Evolutionary conservation across 768 basidiomycete genomes (phyloP), one percentile per base, ranked within the genome.

Genomic region (Hysterangium stoloniferum): DNA sequence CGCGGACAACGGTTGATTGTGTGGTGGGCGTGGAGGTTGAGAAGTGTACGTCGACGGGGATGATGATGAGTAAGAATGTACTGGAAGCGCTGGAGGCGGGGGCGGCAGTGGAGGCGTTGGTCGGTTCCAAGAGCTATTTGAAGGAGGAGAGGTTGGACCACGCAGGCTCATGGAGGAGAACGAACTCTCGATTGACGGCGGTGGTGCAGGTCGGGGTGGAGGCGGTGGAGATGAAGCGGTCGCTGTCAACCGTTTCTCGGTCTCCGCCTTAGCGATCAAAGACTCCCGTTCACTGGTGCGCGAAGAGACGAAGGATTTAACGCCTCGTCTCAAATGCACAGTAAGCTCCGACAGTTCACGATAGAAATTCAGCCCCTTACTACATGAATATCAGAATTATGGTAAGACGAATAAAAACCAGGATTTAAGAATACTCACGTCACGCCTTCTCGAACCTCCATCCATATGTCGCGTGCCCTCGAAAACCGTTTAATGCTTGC

Each of bases 281-380:
- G 70, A 68, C 17, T 87, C 82, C 7, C 93, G 75, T 62, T 98
- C 93, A 0, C 71, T 66, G 6, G 71, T 75, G 25, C 95, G 73
- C 15, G 75, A 69, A 0, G 74, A 66, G 6, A 91, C 70, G 59
- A 85, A 96, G 0, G 71, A 66, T 44, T 72, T 76, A 2, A 79
- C 76, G 50, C 80, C 81, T 4, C 72, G 65, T 31, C 73, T 69
- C 4, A 97, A 74, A 6, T 73, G 76, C 0, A 67, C 59, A 9
- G 80, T 72, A 32, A 94, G 66, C 15, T 80, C 79, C 0, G 72
- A 75, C 12, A 98, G 74, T 55, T 94, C 89, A 5, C 71, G 73
- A 63, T 99, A 97, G 66, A 95, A 99, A 37, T 85, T 80, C 1
- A 91, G 69, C 0, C 94, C 95, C 63, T 93, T 94, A 11, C 88